Conservation (phyloP, 1,139 yeast species). For the Taphrina populina region DNA sequence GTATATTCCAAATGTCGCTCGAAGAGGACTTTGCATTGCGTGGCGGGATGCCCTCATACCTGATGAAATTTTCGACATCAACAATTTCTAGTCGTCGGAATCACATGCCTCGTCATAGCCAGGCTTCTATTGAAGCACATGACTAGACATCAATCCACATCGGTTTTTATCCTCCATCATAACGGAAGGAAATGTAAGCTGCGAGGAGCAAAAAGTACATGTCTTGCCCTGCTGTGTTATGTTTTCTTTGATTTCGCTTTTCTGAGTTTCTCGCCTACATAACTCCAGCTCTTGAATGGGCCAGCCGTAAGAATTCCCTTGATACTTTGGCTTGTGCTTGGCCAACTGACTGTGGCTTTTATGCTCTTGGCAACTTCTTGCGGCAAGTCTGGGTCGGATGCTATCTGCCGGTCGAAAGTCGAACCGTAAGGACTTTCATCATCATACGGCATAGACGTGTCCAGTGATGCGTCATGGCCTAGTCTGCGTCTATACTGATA, state of each 20-base stretch:
- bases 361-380: constrained; percentile 52
- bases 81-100: too few species aligned
- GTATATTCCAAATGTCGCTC: too few species aligned
- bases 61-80: too few species aligned
- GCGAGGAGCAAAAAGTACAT: too few species aligned
- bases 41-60: too few species aligned
- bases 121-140: too few species aligned
- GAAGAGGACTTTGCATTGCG: too few species aligned
- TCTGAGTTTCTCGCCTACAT: constrained; percentile 69
- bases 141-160: too few species aligned
- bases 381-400: constrained; percentile 49
- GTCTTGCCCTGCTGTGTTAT: background rate
- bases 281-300: constrained; percentile 62
- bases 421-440: constrained; percentile 33
- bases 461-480: constrained; percentile 44
- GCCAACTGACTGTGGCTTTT: constrained; percentile 60
- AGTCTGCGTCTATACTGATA: constrained; percentile 13
- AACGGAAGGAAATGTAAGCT: too few species aligned
- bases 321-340: constrained; percentile 71
- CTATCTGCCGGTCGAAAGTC: constrained; percentile 48
- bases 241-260: constrained; percentile 39
- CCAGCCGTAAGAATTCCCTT: constrained; percentile 93
- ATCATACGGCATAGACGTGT: constrained; percentile 37
- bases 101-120: too few species aligned
- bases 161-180: too few species aligned